Evolutionary conservation across 2,329 filamentous ascomycete species (phyloP), one percentile per base, ranked within the genome.

Genomic region (Colletotrichum melonis): DNA sequence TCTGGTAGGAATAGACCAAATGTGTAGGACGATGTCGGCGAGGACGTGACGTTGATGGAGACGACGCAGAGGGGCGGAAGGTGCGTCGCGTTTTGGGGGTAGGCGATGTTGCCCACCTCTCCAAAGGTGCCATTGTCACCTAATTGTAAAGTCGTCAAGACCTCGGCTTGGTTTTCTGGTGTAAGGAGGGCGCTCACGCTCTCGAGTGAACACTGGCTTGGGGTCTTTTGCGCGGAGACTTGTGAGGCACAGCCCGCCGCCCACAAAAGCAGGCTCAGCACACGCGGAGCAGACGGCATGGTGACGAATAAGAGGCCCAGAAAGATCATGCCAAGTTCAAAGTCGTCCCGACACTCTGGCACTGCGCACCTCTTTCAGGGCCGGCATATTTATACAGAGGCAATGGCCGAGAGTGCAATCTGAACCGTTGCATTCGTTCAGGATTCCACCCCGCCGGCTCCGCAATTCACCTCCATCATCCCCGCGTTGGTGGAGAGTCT

Each of bases 51-150:
- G 32, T 78, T 79, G 52, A 82, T 73, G 22, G 77, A 77, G 3
- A 80, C 76, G 19, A 80, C 79, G 71, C 82, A 84, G 11, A 82
- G 77, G 1, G 75, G 74, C 1, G 82, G 82, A 5, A 83, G 75
- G 7, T 76, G 70, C 2, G 78, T 81, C 2, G 80, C 77, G 35
- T 76, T 76, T 16, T 54, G 72, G 2, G 77, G 80, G 67, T 76
- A 82, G 2, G 73, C 74, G 2, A 79, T 58, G 55, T 81, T 76
- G 22, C 59, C 56, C 22, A 5, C 62, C 62, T 80, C 78, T 35
- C 78, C 79, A 30, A 76, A 80, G 11, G 32, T 70, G 35, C 62
- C 62, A 19, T 68, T 63, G 32, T 38, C 63, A 58, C 66, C 24
- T 22, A 68, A 11, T 11, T 32, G 24, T 8, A 12, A 11, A 30